Evolutionary conservation across 495 filamentous ascomycete species (phyloP), one percentile per base, ranked within the genome.

Genomic region (Xylaria longipes): DNA sequence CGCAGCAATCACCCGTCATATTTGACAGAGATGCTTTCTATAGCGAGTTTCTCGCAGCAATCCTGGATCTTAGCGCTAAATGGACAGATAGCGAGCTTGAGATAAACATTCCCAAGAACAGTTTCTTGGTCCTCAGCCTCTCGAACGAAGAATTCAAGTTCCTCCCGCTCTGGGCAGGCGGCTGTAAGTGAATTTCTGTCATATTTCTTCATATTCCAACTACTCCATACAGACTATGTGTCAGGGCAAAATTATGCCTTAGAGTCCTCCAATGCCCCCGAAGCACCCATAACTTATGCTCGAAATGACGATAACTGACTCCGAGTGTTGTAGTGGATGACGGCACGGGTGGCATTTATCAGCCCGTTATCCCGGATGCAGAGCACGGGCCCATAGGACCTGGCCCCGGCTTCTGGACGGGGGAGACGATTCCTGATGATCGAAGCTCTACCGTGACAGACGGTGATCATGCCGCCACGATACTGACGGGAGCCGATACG

Each of bases 131-230:
- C 8, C 74, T 84, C 2, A 58, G 52, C 3, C 72, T 84, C 11
- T 72, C 76, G 22, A 76, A 81, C n/a, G 72, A 77, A 8, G 84
- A 85, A 76, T 73, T 84, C 25, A 72, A 79, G 15, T 85, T 79
- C 63, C 76, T 86, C 7, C 84, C 84, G 3, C 79, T 84, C 3
- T 86, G 83, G 83, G 84, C 82, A 20, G 82, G 77, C n/a, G 84
- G 84, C 14, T 72, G 60, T 63, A 63, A 43, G 60, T 63, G 22
- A 60, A 63, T 63, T 43, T 15, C 12, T 15, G 8, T 8, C 3
- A 17, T 63, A n/a, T 17, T 27, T 63, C 37, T 41, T 43, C 8
- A 29, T 43, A 25, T 39, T 25, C 58, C 11, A 33, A n/a, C 12
- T 22, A 22, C 31, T 60, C 4, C 7, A 7, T 43, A 27, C 5